Evolutionary conservation across 805 yeast species (phyloP).

Genomic region (Saccharomycopsis vini): DNA sequence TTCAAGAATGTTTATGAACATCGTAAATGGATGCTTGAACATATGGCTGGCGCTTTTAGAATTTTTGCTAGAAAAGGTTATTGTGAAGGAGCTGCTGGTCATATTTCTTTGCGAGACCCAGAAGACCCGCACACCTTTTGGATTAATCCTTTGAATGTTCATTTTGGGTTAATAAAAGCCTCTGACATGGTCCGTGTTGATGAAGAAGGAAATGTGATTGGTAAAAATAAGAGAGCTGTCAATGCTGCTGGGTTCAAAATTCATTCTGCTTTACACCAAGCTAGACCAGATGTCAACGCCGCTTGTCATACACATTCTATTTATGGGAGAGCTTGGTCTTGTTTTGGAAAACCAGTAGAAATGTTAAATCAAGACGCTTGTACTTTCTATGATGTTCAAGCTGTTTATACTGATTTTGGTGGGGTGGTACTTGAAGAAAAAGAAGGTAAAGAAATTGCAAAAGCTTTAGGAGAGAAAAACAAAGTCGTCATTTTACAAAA

Average conservation of each 20-base stretch:
- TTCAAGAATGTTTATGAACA: slow-evolving; percentile 41
- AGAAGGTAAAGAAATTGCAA: slow-evolving; percentile 56
- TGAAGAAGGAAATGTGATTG: slow-evolving; percentile 50
- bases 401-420: slow-evolving; percentile 62
- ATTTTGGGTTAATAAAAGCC: slow-evolving; percentile 53
- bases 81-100: slow-evolving; percentile 78
- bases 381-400: slow-evolving; percentile 52
- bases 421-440: slow-evolving; percentile 65
- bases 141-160: slow-evolving; percentile 84
- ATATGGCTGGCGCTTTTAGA: slow-evolving; percentile 81
- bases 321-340: slow-evolving; percentile 56
- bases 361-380: slow-evolving; percentile 79
- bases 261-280: slow-evolving; percentile 58
- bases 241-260: slow-evolving; percentile 66
- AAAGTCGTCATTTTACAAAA: slow-evolving; percentile 55
- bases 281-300: slow-evolving; percentile 62
- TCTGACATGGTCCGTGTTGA: slow-evolving; percentile 58
- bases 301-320: slow-evolving; percentile 66
- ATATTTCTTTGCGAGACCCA: slow-evolving; percentile 79
- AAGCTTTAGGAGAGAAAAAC: slow-evolving; percentile 46
- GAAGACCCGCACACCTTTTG: slow-evolving; percentile 72
- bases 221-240: slow-evolving; percentile 50
- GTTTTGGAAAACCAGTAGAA: slow-evolving; percentile 59
- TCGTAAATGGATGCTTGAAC: slow-evolving; percentile 51
- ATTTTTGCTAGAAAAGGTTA: slow-evolving; percentile 72